Evolutionary conservation across 495 filamentous ascomycete genomes (phyloP), one percentile per base, ranked within the genome.

Genomic region (Neurospora terricola): DNA sequence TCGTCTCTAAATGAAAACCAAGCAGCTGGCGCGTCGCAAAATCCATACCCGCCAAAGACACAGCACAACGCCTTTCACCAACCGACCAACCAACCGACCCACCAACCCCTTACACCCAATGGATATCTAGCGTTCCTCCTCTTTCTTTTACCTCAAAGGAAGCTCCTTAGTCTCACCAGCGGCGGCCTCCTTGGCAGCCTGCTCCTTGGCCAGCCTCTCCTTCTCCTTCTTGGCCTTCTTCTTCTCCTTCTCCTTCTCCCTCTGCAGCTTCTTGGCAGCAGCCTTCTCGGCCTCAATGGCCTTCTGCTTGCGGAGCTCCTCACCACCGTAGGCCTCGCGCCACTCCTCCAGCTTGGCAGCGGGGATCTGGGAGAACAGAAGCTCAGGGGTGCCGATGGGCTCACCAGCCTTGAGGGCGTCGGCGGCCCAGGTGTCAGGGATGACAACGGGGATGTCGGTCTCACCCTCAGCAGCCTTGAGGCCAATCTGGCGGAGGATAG

Each of bases 241-340:
- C 69, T 74, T 77, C 72, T 77, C 76, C 74, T 77, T 80, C 76
- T 78, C 78, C 69, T 62, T 80, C 10, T 76, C 74, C 72, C 75
- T 78, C 42, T 78, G 77, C 23, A 69, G 74, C 72, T 75, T 79
- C 76, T 73, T 77, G 68, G 74, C 75, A 18, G 71, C 73, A 14
- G 73, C 75, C 75, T 76, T 73, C 76, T 76, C 77, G 45, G 74
- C 78, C 72, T 73, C 76, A 38, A 75, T 71, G 21, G 69, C 74
- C 73, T 80, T 81, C 72, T 76, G 71, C 71, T 82, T 81, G 18
- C 80, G 82, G 37, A 80, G 78, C 75, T 87, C 91, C 79, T 92
- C 87, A 38, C 93, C 93, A 40, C 95, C 94, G 79, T 91, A 98
- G 76, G 84, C 83, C 43, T 90, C 88, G 71, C 90, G 88, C 95